A percentile compares a stretch with the other conserved stretches of the same genome.
Conservation (phyloP, 2,329 filamentous ascomycete genomes). For the Paecilomyces sp. region DNA sequence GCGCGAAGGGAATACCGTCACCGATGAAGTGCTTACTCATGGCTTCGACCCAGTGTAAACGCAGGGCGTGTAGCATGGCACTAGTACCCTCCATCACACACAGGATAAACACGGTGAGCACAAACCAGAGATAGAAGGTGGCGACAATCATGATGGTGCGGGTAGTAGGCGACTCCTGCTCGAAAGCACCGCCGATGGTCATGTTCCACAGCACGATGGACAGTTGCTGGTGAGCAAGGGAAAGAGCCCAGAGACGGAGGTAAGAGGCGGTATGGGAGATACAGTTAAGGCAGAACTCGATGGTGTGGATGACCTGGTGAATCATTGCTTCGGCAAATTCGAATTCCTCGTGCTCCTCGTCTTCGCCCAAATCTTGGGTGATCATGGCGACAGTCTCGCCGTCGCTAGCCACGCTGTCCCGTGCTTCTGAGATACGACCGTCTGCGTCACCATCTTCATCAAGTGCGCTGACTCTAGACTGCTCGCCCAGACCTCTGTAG, state of each 20-base stretch:
- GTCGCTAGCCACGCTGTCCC: conserved; percentile 65
- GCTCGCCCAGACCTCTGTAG: conserved; percentile 90
- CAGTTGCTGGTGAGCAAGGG: conserved; percentile 94
- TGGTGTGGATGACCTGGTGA: conserved; percentile 97
- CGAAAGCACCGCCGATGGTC: conserved; percentile 76
- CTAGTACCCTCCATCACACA: conserved; percentile 95
- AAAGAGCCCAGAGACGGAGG: conserved; percentile 95
- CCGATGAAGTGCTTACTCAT: conserved; percentile 98
- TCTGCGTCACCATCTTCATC: conserved; percentile 77
- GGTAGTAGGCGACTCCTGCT: conserved; percentile 50
- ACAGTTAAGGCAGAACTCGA: conserved; percentile 98
- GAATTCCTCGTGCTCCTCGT: conserved; percentile 88
- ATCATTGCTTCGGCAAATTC: conserved; percentile 98
- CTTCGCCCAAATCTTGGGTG: conserved; percentile 68
- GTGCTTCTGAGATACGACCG: conserved; percentile 51
- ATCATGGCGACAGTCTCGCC: conserved; percentile 82
- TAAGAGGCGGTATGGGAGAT: conserved; percentile 98
- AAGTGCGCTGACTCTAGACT: conserved; percentile 76
- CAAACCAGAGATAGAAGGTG: conserved; percentile 85
- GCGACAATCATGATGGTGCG: conserved; percentile 77
- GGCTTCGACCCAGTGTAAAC: conserved; percentile 93
- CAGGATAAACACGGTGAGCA: conserved; percentile 69
- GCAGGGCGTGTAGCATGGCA: conserved; percentile 87
- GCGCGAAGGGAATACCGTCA: conserved; percentile 76
- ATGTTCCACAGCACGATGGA: conserved; percentile 94